Conservation (phyloP, 139 green algal genomes). For the Chlorella sp. region DNA sequence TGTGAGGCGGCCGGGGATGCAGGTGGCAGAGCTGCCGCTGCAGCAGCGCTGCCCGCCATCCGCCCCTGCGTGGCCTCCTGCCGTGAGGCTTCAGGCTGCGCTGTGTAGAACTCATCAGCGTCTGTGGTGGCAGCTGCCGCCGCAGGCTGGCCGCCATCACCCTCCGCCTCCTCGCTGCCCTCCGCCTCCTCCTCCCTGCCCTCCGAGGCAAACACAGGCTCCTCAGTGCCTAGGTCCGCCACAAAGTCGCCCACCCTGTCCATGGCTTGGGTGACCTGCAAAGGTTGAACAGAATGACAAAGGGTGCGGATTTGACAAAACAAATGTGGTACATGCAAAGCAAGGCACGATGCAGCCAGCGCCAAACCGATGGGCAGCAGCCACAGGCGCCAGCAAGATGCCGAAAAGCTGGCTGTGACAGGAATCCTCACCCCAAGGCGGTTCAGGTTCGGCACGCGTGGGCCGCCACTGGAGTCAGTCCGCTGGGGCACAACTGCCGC, state of each 20-base stretch:
- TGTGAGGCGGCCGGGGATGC: neutral
- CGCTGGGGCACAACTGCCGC: neutral
- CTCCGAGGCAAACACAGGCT: neutral
- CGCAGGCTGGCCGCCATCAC: neutral
- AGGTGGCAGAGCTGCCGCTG: neutral
- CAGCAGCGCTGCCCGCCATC: neutral
- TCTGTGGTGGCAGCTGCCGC: neutral
- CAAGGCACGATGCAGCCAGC: neutral
- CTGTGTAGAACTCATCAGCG: neutral
- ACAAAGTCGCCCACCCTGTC: neutral
- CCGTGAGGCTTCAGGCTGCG: neutral
- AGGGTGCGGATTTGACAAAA: no score
- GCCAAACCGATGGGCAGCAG: no score
- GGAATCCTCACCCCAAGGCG: neutral
- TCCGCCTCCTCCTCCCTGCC: neutral
- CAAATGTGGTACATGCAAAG: no score
- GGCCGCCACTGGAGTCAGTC: neutral
- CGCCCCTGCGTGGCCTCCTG: neutral
- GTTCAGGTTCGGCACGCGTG: neutral
- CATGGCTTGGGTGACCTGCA: slow-evolving; percentile 3
- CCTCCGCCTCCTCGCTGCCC: neutral
- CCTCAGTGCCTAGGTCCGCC: slow-evolving; percentile 3
- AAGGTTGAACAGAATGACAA: no score
- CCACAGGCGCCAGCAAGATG: neutral
- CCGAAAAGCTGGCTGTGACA: no score